Conservation (phyloP, 2,329 filamentous ascomycete species). For the Fusarium nelsonii region DNA sequence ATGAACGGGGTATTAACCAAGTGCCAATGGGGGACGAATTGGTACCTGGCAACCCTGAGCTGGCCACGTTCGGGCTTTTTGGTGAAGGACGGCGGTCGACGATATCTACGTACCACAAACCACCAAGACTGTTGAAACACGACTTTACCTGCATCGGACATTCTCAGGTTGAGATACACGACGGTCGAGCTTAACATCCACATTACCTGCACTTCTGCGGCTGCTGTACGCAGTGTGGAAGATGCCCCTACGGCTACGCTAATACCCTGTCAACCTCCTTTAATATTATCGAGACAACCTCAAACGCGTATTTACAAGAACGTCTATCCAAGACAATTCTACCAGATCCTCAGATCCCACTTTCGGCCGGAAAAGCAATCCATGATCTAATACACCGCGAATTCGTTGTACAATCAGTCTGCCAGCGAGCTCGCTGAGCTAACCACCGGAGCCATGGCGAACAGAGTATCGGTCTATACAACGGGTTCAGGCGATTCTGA, state of each 20-base stretch:
- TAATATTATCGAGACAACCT: conserved; percentile 39
- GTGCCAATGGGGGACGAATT: conserved; percentile 30
- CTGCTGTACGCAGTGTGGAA: conserved; percentile 38
- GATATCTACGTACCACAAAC: conserved; percentile 35
- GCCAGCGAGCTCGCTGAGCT: conserved; percentile 31
- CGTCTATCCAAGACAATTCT: conserved; percentile 1
- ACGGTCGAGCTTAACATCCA: conserved; percentile 17
- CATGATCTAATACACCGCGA: conserved; percentile 33
- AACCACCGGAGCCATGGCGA: conserved; percentile 59
- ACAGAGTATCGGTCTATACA: conserved; percentile 71
- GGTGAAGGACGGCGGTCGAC: conserved; percentile 45
- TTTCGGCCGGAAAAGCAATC: conserved; percentile 3
- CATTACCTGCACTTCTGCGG: conserved; percentile 1
- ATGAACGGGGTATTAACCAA: conserved; percentile 28
- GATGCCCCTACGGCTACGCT: conserved; percentile 48
- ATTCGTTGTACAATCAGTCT: conserved; percentile 9
- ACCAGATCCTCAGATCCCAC: conserved; percentile 6
- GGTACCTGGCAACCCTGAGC: conserved; percentile 38
- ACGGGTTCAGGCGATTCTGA: conserved; percentile 67
- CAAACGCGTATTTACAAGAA: conserved; percentile 36
- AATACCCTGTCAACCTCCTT: conserved; percentile 36
- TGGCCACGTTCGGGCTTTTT: conserved; percentile 43
- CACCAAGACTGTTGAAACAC: conserved; percentile 14
- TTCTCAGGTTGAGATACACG: conserved; percentile 13
- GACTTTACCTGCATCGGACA: conserved; percentile 10